Conservation (phyloP, 306 rosid species). For the Oxytropis ochrocephala region DNA sequence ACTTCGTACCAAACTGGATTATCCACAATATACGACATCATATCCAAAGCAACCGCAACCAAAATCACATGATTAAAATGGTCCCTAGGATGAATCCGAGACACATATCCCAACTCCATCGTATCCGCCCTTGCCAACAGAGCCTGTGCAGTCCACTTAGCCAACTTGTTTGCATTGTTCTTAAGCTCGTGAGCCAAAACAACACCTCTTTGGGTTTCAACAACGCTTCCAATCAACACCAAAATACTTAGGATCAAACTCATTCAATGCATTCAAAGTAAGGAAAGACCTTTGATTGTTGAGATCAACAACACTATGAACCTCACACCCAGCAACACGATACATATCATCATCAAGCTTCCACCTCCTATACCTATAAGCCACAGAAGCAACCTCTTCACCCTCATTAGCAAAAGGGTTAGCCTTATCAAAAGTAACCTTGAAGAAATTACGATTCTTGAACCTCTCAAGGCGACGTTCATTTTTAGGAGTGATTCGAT, state of each 20-base stretch:
- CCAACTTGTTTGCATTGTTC: constrained; percentile 92
- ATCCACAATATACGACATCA: constrained; percentile 3
- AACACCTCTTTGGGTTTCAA: constrained; percentile 97
- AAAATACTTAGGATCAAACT: constrained; percentile 82
- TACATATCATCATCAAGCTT: constrained; percentile 79
- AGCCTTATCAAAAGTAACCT: constrained; percentile 73
- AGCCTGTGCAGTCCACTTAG: constrained; percentile 96
- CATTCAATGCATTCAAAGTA: constrained; percentile 83
- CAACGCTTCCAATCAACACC: constrained; percentile 92
- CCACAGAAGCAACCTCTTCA: constrained; percentile 87
- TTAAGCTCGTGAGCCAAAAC: constrained; percentile 94
- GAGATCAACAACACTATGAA: constrained; percentile 83
- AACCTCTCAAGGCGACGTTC: constrained; percentile 80
- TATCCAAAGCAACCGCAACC: constrained; percentile 49
- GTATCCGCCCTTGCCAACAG: constrained; percentile 72
- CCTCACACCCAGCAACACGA: constrained; percentile 85
- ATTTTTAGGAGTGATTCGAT: constrained; percentile 73
- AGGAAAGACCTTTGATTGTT: constrained; percentile 84
- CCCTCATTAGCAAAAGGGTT: constrained; percentile 95
- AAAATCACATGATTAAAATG: constrained; percentile 85
- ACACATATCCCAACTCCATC: constrained; percentile 94
- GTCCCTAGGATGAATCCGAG: constrained; percentile 94
- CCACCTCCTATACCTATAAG: constrained; percentile 84
- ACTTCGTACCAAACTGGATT: constrained; percentile 3
- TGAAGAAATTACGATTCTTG: constrained; percentile 81